Percentiles rank a stretch among this genome's conserved stretches.
These are phyloP conservation scores for Cerrena zonata DNA, from an alignment of 1,284 basidiomycete genomes.

Conservation along the genomic window DNA sequence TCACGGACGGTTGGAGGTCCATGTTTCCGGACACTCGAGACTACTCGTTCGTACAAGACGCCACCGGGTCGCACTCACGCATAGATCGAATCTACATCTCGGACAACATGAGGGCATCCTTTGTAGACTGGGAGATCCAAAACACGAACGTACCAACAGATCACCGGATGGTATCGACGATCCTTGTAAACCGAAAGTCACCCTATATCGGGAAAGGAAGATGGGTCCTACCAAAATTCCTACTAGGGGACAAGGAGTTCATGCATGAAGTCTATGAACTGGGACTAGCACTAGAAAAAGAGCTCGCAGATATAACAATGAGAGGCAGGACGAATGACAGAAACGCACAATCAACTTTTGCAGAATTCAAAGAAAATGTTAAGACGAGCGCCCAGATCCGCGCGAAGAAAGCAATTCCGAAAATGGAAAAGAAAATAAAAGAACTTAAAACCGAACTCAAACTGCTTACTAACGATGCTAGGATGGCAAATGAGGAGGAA, in stretches of 20 bases:
- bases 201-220: background rate
- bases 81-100: conserved; percentile 25
- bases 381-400: background rate
- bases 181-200: background rate
- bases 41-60: conserved; percentile 27
- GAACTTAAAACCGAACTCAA: background rate
- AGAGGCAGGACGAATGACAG: background rate
- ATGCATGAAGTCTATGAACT: background rate
- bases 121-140: background rate
- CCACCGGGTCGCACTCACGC: conserved; percentile 20
- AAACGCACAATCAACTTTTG: conserved; percentile 20
- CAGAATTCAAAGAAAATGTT: background rate
- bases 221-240: background rate
- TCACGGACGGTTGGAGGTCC: conserved; percentile 33
- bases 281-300: too few relatives aligned
- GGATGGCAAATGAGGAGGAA: too few relatives aligned
- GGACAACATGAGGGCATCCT: background rate
- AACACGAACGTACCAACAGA: background rate
- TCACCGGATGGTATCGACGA: conserved; percentile 7
- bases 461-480: background rate
- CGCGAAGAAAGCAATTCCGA: conserved; percentile 6
- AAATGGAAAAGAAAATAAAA: background rate
- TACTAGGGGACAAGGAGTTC: background rate
- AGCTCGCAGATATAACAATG: too few relatives aligned
- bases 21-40: conserved; percentile 20